Evolutionary conservation across 2,329 filamentous ascomycete species (phyloP).

Genomic region (Drechslera avenae): DNA sequence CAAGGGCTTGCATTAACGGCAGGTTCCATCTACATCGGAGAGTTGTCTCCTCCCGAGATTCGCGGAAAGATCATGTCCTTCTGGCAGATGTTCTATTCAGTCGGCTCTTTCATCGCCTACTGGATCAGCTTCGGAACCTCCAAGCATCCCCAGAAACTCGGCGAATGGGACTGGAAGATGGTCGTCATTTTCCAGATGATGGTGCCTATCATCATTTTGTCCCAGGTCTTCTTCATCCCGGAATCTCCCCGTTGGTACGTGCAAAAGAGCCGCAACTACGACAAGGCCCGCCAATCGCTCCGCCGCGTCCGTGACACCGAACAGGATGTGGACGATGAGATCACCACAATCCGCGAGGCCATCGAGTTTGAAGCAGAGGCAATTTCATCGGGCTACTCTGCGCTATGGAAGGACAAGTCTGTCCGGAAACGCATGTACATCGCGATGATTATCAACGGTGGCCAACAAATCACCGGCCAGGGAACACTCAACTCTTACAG

Average conservation of each 20-base stretch:
- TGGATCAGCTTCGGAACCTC: conserved; percentile 69
- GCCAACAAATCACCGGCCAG: conserved; percentile 74
- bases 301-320: conserved; percentile 66
- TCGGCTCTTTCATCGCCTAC: conserved; percentile 67
- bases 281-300: conserved; percentile 64
- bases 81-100: conserved; percentile 70
- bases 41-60: conserved; percentile 67
- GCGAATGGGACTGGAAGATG: conserved; percentile 75
- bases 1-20: conserved; percentile 71
- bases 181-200: conserved; percentile 75
- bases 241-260: conserved; percentile 73
- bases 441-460: conserved; percentile 70
- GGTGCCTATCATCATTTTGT: conserved; percentile 67
- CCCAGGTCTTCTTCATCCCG: conserved; percentile 65
- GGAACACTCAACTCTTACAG: conserved; percentile 75
- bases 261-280: conserved; percentile 63
- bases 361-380: conserved; percentile 74
- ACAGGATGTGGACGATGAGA: conserved; percentile 69
- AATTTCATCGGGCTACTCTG: conserved; percentile 65
- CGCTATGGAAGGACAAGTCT: conserved; percentile 72
- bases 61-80: conserved; percentile 71
- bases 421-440: conserved; percentile 69
- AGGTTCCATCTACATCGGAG: conserved; percentile 73
- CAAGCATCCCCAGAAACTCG: conserved; percentile 60
- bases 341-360: conserved; percentile 68